Base-by-base conservation (phyloP, 2,329 filamentous ascomycete genomes). In the Fusarium goolgardi region DNA sequence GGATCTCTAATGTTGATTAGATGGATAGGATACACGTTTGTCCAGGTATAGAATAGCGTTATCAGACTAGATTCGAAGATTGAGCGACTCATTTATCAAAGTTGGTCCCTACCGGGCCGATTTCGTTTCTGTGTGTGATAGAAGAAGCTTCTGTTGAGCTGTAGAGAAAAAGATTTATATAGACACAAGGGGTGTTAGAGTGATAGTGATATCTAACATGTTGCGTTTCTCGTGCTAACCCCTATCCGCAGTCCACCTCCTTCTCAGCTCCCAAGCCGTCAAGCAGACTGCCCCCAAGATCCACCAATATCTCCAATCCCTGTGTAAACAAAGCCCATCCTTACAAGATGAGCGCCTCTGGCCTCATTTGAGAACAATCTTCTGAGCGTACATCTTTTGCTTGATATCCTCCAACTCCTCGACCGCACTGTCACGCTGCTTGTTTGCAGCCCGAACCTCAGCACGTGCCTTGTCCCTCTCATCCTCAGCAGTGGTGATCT, bases 241-340 rank as follows among this genome's bases (percentile, higher is more conserved):
- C 18, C 53, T 59, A 2, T 59, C 29, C 0, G 2, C 13, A 0
- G 15, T 15, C 20, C 29, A 43, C 23, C 56, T 25, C 9, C 41
- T 35, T 0, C 10, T 40, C 10, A 59, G 11, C 11, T 35, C 43
- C 29, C 43, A 59, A 3, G 21, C 34, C 1, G 34, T 13, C 12
- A 59, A 16, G 6, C 54, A 59, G 2, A 60, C 10, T 0, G 21
- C 39, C 2, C 39, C 40, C 5, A 59, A 8, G 0, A 43, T 4
- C 57, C 57, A 60, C 10, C 35, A 60, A 25, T 27, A 59, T 31
- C 43, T 60, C 55, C 39, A 40, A 6, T 51, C 12, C 2, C 9
- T 43, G 3, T 35, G 11, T 1, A 20, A 20, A 5, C 12, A 9
- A 2, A 32, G n/a, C 27, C 34, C 25, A 40, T 1, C 12, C 1